Conservation (phyloP, 2,329 filamentous ascomycete species). For the Colletotrichum scovillei region DNA sequence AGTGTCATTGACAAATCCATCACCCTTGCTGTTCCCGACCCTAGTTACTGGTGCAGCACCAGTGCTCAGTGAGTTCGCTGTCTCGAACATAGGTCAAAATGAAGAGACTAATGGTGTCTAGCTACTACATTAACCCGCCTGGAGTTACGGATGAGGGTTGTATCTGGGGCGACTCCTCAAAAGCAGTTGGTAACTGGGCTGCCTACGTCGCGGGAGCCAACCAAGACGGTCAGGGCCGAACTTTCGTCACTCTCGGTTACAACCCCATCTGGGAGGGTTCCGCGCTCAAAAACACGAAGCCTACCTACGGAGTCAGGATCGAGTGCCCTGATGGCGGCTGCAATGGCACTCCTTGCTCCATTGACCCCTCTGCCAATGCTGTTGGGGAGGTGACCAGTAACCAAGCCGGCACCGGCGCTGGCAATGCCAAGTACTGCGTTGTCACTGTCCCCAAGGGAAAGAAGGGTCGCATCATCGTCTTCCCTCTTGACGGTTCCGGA, state of each 20-base stretch:
- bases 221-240: slow-evolving; percentile 71
- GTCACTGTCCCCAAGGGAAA: slow-evolving; percentile 77
- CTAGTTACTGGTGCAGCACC: slow-evolving; percentile 77
- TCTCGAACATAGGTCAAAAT: neutral
- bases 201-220: slow-evolving; percentile 83
- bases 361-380: slow-evolving; percentile 68
- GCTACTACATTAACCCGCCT: slow-evolving; percentile 83
- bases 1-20: slow-evolving; percentile 70
- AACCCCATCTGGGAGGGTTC: slow-evolving; percentile 78
- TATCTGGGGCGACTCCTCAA: slow-evolving; percentile 74
- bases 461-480: slow-evolving; percentile 76
- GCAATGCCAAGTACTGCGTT: slow-evolving; percentile 78
- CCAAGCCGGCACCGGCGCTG: slow-evolving; percentile 68
- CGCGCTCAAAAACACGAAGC: slow-evolving; percentile 65
- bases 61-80: slow-evolving; percentile 74
- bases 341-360: slow-evolving; percentile 79
- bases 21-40: slow-evolving; percentile 77
- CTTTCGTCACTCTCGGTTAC: slow-evolving; percentile 81
- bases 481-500: slow-evolving; percentile 56
- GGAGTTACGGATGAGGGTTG: slow-evolving; percentile 74
- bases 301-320: slow-evolving; percentile 76
- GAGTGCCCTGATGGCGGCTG: slow-evolving; percentile 75
- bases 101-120: slow-evolving; percentile 43
- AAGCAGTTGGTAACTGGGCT: slow-evolving; percentile 80
- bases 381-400: slow-evolving; percentile 70